phyloP scores from a whole-genome alignment of 768 basidiomycete species.

The Mycena floridula region DNA sequence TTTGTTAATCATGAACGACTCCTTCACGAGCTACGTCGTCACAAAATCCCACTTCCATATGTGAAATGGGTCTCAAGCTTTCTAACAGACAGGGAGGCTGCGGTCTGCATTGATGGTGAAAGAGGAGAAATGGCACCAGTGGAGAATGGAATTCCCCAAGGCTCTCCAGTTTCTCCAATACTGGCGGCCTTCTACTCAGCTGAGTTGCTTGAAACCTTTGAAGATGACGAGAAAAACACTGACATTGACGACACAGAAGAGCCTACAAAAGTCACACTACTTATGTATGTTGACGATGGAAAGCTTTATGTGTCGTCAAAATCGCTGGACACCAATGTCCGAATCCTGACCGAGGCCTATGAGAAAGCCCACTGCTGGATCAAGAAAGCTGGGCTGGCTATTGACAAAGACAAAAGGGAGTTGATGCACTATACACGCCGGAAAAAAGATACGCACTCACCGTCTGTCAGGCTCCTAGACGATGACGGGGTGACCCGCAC shows the following conservation, averaged over 20 bases:
- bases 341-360: slow-evolving; percentile 14
- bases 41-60: too few relatives aligned
- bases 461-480: too few relatives aligned
- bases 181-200: slow-evolving; percentile 19
- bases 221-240: neutral
- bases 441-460: too few relatives aligned
- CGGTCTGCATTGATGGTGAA: too few relatives aligned
- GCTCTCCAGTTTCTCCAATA: slow-evolving; percentile 22
- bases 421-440: slow-evolving; percentile 21
- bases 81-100: too few relatives aligned
- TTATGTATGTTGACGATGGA: slow-evolving; percentile 26
- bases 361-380: slow-evolving; percentile 10
- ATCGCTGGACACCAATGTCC: slow-evolving; percentile 16
- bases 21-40: too few relatives aligned
- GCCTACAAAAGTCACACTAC: neutral
- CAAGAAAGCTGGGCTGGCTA: slow-evolving; percentile 9
- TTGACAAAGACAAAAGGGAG: slow-evolving; percentile 18
- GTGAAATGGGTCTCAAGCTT: too few relatives aligned
- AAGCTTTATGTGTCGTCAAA: slow-evolving; percentile 19
- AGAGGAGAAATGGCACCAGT: too few relatives aligned
- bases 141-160: too few relatives aligned
- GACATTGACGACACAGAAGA: neutral
- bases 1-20: too few relatives aligned
- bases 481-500: too few relatives aligned
- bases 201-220: slow-evolving; percentile 17